Base-by-base conservation (phyloP, 371 early-diverging fungal genomes). In the Lichtheimia ramosa region DNA sequence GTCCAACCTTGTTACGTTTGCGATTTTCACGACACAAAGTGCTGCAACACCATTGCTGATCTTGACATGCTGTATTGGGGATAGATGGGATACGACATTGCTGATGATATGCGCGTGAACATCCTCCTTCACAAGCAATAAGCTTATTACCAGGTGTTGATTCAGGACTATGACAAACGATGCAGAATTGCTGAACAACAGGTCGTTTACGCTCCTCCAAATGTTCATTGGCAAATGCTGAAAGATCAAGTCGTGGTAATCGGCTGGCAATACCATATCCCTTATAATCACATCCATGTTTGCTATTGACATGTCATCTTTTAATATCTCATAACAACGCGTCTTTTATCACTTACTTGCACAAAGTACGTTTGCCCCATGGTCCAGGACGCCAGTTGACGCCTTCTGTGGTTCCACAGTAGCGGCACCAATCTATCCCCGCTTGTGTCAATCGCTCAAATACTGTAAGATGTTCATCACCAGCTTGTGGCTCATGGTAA, bases 351-450 rank as follows among this genome's bases (percentile, higher is more conserved):
- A 64, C 70, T 62, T 69, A 84, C 83, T 89, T 89, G 88, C 90
- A 89, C 51, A 89, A 71, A 15, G 90, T 89, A 51, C 87, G 77
- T 69, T 89, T 88, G 23, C 90, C 90, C 90, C 90, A 89, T 42
- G 90, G 90, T 0, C 90, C 90, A 3, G 89, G 90, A 48, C 89
- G 83, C 87, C 89, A 90, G 68, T 89, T 89, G 40, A 86, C 83
- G 10, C 82, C 83, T 64, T 89, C 85, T 6, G 90, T 89, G 6
- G 87, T 87, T 39, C 90, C 90, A 65, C 90, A 90, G 64, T 89
- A 90, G 51, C 89, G 77, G 65, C 90, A 90, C 90, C 90, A 90
- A 69, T 87, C 81, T 34, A 82, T 61, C 12, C 75, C 76, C 4
- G 59, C 64, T 51, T 64, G 58, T 0, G 77, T 75, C 49, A 83